Evolutionary conservation across 2,329 filamentous ascomycete species (phyloP), one percentile per base, ranked within the genome.

Genomic region (Alternaria longipes): DNA sequence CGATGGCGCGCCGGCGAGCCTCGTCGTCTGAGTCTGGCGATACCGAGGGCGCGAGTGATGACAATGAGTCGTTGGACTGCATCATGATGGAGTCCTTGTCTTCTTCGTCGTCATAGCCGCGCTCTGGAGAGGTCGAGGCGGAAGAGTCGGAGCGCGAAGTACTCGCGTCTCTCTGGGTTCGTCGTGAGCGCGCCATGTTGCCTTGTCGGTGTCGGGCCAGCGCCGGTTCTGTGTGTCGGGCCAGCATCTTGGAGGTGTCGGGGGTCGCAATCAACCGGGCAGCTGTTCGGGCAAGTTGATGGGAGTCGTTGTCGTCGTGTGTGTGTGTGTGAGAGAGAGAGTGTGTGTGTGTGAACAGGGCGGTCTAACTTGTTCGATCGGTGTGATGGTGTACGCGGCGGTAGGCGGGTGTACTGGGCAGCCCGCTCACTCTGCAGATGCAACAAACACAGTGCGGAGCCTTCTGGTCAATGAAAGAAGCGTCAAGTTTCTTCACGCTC

Each of bases 81-180:
- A 86, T 87, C 77, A 91, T 90, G 79, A 95, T 95, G 80, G 95
- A 97, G 81, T 97, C 94, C 69, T 93, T 97, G 81, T 97, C 94
- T 75, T 94, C 91, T 80, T 38, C 34, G 34, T 96, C 94, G 75
- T 94, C 91, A 80, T 96, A 91, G 76, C 88, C 88, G 54, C 90
- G 88, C 53, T 86, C 87, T 45, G 91, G 91, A 1, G 91, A 93
- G 75, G 90, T 91, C 59, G 89, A 91, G 8, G 91, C 91, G 6
- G 90, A 91, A 4, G 84, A 85, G 65, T 77, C 76, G 51, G 80
- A 83, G 42, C 76, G 76, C 36, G 74, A 73, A 67, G 69, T 63
- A 68, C 75, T 78, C 56, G 66, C 63, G 46, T 76, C 74, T 62
- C 78, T 62, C 47, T 75, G 65, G 40, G 66, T 59, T 51, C 75